These are phyloP conservation scores for Rubia tinctorum DNA, from an alignment of 305 asterid genomes.

Conservation along the genomic window DNA sequence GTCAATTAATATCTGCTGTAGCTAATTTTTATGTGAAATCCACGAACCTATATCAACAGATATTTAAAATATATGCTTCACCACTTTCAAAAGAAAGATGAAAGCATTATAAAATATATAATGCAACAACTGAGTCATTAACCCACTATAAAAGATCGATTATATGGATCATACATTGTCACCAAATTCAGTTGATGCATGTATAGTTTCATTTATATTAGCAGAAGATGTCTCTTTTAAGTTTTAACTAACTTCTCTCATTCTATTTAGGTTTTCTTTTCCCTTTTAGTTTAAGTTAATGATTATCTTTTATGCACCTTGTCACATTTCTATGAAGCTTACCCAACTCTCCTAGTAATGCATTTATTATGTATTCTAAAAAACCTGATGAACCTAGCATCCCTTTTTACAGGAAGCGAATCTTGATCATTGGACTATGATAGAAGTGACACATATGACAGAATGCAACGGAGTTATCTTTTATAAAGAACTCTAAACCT, in stretches of 20 bases:
- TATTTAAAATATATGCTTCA: background rate
- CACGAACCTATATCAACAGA: background rate
- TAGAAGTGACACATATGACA: background rate
- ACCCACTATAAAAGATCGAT: background rate
- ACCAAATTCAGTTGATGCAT: background rate
- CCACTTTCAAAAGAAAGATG: background rate
- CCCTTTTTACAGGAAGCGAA: background rate
- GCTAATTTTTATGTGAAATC: background rate
- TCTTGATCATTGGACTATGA: background rate
- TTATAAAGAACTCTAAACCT: background rate
- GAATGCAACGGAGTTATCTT: background rate
- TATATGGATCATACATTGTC: background rate
- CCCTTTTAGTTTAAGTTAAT: too few relatives aligned
- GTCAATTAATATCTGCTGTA: background rate
- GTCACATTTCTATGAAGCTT: too few relatives aligned
- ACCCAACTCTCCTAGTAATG: too few relatives aligned
- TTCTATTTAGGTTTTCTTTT: too few relatives aligned
- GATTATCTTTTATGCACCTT: too few relatives aligned
- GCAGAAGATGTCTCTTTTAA: too few relatives aligned
- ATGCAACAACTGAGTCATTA: background rate
- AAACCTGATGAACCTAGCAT: too few relatives aligned
- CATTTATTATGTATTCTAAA: too few relatives aligned
- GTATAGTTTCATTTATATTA: background rate
- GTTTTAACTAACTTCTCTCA: too few relatives aligned
- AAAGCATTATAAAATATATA: background rate